phyloP scores from a whole-genome alignment of 139 green algal species.

The Pleodorina starrii region DNA sequence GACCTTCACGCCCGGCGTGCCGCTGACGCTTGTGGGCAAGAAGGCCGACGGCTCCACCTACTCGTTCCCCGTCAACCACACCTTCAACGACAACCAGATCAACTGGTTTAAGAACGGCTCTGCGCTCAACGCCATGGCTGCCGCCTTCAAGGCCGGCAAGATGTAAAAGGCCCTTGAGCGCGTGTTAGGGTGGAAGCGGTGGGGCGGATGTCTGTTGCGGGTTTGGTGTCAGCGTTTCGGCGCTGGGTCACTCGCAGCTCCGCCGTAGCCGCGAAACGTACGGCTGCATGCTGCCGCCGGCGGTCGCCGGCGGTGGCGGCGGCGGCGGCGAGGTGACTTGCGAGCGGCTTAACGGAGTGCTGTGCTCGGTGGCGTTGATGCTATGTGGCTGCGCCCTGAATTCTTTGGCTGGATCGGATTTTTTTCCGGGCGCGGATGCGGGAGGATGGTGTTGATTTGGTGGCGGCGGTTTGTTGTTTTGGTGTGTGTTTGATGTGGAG shows the following conservation, averaged over 20 bases:
- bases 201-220: no score
- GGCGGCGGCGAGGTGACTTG: not conserved
- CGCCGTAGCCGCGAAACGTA: not conserved
- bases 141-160: constrained; percentile 56
- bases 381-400: no score
- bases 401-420: no score
- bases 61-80: constrained; percentile 92
- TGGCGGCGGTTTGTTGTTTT: no score
- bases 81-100: constrained; percentile 97
- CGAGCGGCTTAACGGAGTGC: not conserved
- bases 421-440: no score
- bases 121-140: constrained; percentile 93
- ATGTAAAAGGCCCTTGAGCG: not conserved
- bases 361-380: no score
- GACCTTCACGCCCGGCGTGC: constrained; percentile 82
- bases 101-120: constrained; percentile 93
- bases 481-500: no score
- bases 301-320: not conserved
- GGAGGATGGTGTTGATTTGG: no score
- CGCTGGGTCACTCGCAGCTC: not conserved
- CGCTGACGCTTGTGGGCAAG: constrained; percentile 88
- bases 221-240: not conserved
- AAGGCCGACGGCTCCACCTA: constrained; percentile 87
- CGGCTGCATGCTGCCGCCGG: not conserved
- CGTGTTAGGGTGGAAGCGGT: no score